These are phyloP conservation scores for Coemansia sp. DNA, from an alignment of 192 early-diverging fungal species.

Conservation along the genomic window DNA sequence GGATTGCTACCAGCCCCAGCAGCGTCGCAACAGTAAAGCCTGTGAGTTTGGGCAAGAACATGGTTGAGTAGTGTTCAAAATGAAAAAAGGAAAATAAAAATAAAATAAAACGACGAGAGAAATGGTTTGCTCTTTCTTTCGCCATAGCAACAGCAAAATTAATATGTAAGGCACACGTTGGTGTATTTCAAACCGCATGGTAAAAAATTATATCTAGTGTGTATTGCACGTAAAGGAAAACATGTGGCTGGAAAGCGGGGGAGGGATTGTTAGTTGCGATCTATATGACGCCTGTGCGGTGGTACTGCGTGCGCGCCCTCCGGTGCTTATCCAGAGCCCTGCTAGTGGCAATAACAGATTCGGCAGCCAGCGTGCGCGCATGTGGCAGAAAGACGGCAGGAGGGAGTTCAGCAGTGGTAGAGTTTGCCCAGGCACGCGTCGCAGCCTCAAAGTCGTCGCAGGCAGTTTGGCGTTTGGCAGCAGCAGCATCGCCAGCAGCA, in stretches of 20 bases:
- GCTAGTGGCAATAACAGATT: conserved; percentile 51
- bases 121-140: not conserved
- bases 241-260: too few species aligned
- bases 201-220: not conserved
- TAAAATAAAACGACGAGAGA: not conserved
- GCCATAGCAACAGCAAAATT: too few species aligned
- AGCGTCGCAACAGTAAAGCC: not conserved
- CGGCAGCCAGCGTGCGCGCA: conserved; percentile 35
- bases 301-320: conserved; percentile 54
- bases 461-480: conserved; percentile 25
- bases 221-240: not conserved
- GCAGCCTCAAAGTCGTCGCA: conserved; percentile 48
- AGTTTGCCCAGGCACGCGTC: conserved; percentile 51
- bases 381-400: not conserved
- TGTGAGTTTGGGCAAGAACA: not conserved
- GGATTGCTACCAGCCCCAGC: not conserved
- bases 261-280: too few species aligned
- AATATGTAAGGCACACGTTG: not conserved
- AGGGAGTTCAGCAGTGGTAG: not conserved
- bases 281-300: conserved; percentile 52
- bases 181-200: not conserved
- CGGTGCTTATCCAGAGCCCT: conserved; percentile 49
- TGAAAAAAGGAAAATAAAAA: not conserved
- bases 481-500: conserved; percentile 28
- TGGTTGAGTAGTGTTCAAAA: too few species aligned